Percentiles rank a stretch among this genome's conserved stretches.
These are phyloP conservation scores for Rhododendron griersonianum DNA, from an alignment of 148 eudicot genomes.

Conservation along the genomic window DNA sequence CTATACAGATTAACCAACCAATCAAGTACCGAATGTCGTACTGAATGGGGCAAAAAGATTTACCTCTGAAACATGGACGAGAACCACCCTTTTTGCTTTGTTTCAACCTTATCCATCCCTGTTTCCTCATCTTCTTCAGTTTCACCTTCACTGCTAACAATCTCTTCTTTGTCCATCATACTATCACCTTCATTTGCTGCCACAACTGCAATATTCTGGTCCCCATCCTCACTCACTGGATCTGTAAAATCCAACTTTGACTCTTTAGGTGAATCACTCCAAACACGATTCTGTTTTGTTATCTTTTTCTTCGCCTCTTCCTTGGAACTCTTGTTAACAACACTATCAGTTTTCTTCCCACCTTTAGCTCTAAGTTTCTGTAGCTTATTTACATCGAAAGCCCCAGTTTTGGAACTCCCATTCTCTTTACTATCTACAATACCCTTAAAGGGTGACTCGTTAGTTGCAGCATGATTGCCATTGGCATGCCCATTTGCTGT, in stretches of 20 bases:
- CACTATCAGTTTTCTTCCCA: slow-evolving; percentile 64
- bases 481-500: slow-evolving; percentile 51
- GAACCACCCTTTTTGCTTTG: slow-evolving; percentile 87
- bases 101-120: slow-evolving; percentile 41
- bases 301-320: slow-evolving; percentile 64
- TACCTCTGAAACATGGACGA: slow-evolving; percentile 95
- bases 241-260: slow-evolving; percentile 83
- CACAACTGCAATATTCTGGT: slow-evolving; percentile 41
- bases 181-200: slow-evolving; percentile 68
- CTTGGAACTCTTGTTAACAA: slow-evolving; percentile 52
- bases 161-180: slow-evolving; percentile 95
- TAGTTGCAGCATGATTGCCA: slow-evolving; percentile 28
- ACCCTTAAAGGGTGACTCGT: slow-evolving; percentile 19
- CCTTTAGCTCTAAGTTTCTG: slow-evolving; percentile 70
- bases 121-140: slow-evolving; percentile 61
- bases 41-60: neutral
- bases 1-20: no score
- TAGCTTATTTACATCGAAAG: slow-evolving; percentile 91
- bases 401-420: slow-evolving; percentile 47
- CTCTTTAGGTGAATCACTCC: slow-evolving; percentile 68
- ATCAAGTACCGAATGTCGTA: no score
- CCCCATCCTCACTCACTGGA: slow-evolving; percentile 60
- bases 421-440: slow-evolving; percentile 60
- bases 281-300: slow-evolving; percentile 80
- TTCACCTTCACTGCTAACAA: slow-evolving; percentile 80